These are phyloP conservation scores for Thraustotheca clavata DNA, from an alignment of 352 stramenopile genomes.

Conservation along the genomic window DNA sequence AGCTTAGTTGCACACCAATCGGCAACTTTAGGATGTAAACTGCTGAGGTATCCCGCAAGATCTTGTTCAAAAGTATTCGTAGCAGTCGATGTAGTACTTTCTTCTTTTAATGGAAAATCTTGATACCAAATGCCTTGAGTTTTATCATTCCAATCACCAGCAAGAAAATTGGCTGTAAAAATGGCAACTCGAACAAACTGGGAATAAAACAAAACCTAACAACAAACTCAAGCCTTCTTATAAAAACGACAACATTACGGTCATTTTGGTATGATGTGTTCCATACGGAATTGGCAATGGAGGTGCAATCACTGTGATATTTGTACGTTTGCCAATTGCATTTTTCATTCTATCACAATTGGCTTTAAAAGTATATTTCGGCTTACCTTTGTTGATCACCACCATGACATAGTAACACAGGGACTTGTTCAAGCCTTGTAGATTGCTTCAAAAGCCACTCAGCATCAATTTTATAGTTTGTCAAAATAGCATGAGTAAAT, in stretches of 20 bases:
- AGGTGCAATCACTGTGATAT: slow-evolving; percentile 54
- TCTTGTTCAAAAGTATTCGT: slow-evolving; percentile 41
- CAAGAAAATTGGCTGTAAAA: slow-evolving; percentile 80
- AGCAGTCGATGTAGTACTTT: background rate
- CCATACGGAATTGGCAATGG: slow-evolving; percentile 72
- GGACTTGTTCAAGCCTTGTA: slow-evolving; percentile 42
- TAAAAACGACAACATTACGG: slow-evolving; percentile 23
- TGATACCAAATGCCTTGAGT: slow-evolving; percentile 78
- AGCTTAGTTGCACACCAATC: slow-evolving; percentile 39
- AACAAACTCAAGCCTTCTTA: background rate
- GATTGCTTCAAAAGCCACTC: slow-evolving; percentile 61
- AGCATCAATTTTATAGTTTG: slow-evolving; percentile 78
- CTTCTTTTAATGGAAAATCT: slow-evolving; percentile 60
- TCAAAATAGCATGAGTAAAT: slow-evolving; percentile 55
- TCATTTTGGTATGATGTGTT: slow-evolving; percentile 84
- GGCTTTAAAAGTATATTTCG: background rate
- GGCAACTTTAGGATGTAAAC: slow-evolving; percentile 35
- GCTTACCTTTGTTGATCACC: background rate
- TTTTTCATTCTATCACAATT: slow-evolving; percentile 35
- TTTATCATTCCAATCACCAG: slow-evolving; percentile 74
- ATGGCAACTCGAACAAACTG: slow-evolving; percentile 65
- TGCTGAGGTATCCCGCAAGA: slow-evolving; percentile 49
- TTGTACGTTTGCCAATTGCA: slow-evolving; percentile 44
- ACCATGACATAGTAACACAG: slow-evolving; percentile 69
- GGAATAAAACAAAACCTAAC: slow-evolving; percentile 43